A percentile compares a stretch with the other conserved stretches of the same genome.
Evolutionary conservation across 768 basidiomycete species (phyloP).

Genomic region (Podaxis pistillaris): DNA sequence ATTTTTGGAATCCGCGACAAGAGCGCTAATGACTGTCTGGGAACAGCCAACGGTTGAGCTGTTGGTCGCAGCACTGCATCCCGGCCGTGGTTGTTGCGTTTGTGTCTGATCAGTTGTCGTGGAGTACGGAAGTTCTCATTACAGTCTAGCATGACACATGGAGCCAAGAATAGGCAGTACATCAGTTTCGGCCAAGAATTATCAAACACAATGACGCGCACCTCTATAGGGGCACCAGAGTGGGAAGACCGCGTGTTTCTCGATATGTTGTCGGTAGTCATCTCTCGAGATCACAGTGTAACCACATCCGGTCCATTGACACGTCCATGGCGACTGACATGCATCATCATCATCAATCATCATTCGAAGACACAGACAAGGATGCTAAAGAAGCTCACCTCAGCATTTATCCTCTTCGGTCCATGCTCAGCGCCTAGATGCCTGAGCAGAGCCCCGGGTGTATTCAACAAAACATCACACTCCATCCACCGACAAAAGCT

Average conservation of each 20-base stretch:
- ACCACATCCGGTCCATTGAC: conserved; percentile 60
- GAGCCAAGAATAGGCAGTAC: conserved; percentile 6
- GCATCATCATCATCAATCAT: conserved; percentile 10
- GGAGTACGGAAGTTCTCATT: conserved; percentile 45
- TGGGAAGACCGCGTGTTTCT: conserved; percentile 45
- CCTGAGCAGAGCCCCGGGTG: conserved; percentile 41
- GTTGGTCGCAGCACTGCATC: conserved; percentile 33
- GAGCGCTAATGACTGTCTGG: not conserved
- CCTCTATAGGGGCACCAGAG: conserved; percentile 53
- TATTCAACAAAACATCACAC: conserved; percentile 57
- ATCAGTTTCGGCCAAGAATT: conserved; percentile 15
- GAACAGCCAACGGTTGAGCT: conserved; percentile 37
- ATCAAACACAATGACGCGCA: conserved; percentile 23
- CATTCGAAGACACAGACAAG: not conserved
- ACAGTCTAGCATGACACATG: conserved; percentile 41
- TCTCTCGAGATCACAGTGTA: conserved; percentile 32
- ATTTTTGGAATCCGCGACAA: conserved; percentile 8
- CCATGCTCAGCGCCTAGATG: conserved; percentile 48
- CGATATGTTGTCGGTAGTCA: conserved; percentile 47
- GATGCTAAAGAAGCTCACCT: conserved; percentile 16
- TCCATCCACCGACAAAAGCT: conserved; percentile 52
- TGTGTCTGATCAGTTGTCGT: conserved; percentile 49
- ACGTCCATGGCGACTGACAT: conserved; percentile 38
- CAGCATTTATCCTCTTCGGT: conserved; percentile 17
- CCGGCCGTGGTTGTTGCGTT: conserved; percentile 6